A percentile compares a stretch with the other conserved stretches of the same genome.
These are phyloP conservation scores for Paspalum notatum DNA, from an alignment of 176 grass and related monocot species.

Conservation along the genomic window DNA sequence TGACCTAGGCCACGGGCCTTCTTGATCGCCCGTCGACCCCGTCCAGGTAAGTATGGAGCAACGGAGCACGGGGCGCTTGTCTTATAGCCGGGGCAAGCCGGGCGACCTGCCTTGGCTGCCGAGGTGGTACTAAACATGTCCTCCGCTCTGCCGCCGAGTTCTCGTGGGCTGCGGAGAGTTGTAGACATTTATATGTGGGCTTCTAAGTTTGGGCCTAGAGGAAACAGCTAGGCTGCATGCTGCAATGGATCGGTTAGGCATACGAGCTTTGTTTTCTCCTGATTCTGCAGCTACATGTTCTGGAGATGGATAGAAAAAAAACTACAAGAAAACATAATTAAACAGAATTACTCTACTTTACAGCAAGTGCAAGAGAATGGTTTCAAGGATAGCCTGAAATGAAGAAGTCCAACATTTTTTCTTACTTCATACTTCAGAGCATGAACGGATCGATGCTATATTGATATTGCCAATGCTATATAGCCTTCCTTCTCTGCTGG, in stretches of 20 bases:
- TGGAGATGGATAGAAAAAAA: too few species aligned
- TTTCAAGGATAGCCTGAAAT: neutral
- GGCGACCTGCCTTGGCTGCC: accelerated
- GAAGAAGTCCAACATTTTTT: neutral
- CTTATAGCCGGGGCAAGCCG: neutral
- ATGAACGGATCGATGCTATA: neutral
- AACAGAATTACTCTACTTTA: too few species aligned
- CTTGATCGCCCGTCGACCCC: constrained; percentile 38
- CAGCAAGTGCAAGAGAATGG: too few species aligned
- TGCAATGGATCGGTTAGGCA: too few species aligned
- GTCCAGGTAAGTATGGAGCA: constrained; percentile 46
- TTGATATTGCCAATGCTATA: too few species aligned
- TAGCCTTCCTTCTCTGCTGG: neutral
- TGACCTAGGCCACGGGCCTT: constrained; percentile 41
- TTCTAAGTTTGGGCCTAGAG: neutral
- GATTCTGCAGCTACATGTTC: too few species aligned
- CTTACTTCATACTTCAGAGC: neutral
- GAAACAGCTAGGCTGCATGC: neutral
- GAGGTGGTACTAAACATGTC: constrained; percentile 33
- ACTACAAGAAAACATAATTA: too few species aligned
- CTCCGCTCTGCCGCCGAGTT: neutral
- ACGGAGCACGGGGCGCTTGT: accelerated
- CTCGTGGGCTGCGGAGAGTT: neutral
- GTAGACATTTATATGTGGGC: neutral
- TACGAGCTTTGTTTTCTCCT: too few species aligned